phyloP scores from a whole-genome alignment of 176 grass and related monocot genomes.

The Oryza rufipogon region DNA sequence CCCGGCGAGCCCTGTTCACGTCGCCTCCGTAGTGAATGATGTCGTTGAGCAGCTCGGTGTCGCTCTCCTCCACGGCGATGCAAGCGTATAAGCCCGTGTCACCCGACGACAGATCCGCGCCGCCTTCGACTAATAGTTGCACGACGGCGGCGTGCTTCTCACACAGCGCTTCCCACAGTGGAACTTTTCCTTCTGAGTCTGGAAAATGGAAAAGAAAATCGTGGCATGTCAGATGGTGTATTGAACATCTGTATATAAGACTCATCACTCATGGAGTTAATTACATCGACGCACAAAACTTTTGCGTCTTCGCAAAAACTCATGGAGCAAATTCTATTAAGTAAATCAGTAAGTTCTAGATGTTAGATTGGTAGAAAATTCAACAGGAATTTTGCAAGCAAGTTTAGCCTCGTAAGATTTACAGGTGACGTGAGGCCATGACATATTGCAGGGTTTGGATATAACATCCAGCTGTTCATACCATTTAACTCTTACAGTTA shows the following conservation, averaged over 20 bases:
- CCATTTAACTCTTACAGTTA: too few species aligned
- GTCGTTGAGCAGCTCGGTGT: slow-evolving; percentile 54
- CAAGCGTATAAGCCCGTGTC: slow-evolving; percentile 62
- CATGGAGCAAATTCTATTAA: not conserved
- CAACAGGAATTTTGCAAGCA: slow-evolving; percentile 1
- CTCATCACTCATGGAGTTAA: not conserved
- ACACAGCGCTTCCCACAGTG: slow-evolving; percentile 81
- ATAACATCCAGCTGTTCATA: too few species aligned
- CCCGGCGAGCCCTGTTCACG: slow-evolving; percentile 50
- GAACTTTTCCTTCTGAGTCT: slow-evolving; percentile 86
- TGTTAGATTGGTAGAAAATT: not conserved
- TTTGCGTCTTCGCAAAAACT: too few species aligned
- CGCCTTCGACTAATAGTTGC: slow-evolving; percentile 52
- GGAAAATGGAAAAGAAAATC: slow-evolving; percentile 27
- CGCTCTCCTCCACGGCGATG: slow-evolving; percentile 65
- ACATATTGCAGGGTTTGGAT: too few species aligned
- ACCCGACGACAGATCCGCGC: slow-evolving; percentile 69
- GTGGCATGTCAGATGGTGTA: slow-evolving; percentile 19
- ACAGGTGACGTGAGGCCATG: not conserved
- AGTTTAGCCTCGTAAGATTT: not conserved
- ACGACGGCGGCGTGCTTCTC: slow-evolving; percentile 61
- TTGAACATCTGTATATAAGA: slow-evolving; percentile 28
- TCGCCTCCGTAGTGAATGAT: slow-evolving; percentile 60
- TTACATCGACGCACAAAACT: too few species aligned
- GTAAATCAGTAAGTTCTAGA: not conserved